Conservation (phyloP, 371 early-diverging fungal genomes). For the Zopfochytrium polystomum region DNA sequence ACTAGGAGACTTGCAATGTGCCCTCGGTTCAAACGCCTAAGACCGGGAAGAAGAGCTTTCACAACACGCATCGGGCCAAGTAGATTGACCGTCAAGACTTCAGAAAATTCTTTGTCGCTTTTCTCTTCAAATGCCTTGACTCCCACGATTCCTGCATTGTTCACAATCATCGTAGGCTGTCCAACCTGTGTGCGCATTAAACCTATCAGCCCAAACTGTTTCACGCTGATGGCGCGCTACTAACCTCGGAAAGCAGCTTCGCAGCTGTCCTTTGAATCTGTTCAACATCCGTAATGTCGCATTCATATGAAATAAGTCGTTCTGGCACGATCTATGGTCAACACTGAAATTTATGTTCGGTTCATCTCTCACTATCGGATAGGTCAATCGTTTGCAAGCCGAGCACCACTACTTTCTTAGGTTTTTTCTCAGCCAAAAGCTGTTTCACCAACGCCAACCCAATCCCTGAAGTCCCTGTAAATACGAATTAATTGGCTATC, state of each 20-base stretch:
- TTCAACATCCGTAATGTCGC: conserved; percentile 53
- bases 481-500: not conserved
- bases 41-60: conserved; percentile 54
- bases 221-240: not conserved
- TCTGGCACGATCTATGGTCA: conserved; percentile 2
- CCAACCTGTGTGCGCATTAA: conserved; percentile 36
- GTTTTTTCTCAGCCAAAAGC: conserved; percentile 34
- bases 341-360: not conserved
- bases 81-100: conserved; percentile 54
- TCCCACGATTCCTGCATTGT: conserved; percentile 60
- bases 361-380: conserved; percentile 4
- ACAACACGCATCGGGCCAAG: conserved; percentile 51
- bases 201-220: not conserved
- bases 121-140: conserved; percentile 46
- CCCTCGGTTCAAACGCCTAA: conserved; percentile 53
- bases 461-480: conserved; percentile 51
- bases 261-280: conserved; percentile 48
- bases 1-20: conserved; percentile 46
- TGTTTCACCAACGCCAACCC: conserved; percentile 44
- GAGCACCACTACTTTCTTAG: conserved; percentile 49
- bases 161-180: conserved; percentile 56
- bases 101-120: conserved; percentile 4
- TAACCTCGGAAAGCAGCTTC: conserved; percentile 40
- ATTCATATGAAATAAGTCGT: conserved; percentile 38
- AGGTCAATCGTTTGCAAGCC: conserved; percentile 35